These are phyloP conservation scores for Parietichytrium sp. DNA, from an alignment of 108 stramenopile species.

Conservation along the genomic window DNA sequence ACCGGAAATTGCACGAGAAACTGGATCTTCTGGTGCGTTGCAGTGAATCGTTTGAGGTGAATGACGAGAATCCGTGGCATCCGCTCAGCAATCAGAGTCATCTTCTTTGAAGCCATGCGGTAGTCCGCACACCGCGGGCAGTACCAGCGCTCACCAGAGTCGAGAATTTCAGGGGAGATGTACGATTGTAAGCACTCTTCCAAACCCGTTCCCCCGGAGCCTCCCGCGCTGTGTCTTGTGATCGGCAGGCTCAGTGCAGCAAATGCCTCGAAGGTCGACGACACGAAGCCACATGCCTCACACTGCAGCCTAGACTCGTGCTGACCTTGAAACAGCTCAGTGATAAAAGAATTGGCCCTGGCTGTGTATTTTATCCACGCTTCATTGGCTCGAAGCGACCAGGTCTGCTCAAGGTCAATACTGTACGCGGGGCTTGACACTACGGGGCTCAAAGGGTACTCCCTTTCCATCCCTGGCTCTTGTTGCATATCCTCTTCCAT, in stretches of 20 bases:
- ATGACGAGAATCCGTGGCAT: neutral
- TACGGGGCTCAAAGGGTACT: too few species aligned
- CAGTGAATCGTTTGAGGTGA: conserved; percentile 2
- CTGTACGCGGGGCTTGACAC: conserved; percentile 11
- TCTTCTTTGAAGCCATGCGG: neutral
- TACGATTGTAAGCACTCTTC: neutral
- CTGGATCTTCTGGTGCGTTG: neutral
- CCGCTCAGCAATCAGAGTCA: neutral
- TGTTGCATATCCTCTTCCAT: too few species aligned
- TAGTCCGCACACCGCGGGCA: neutral
- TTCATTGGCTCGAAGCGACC: conserved; percentile 41
- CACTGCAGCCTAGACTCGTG: conserved; percentile 79
- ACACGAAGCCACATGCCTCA: conserved; percentile 74
- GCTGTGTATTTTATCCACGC: conserved; percentile 76
- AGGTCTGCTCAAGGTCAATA: neutral
- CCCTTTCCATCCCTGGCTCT: too few species aligned
- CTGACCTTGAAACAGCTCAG: conserved; percentile 81
- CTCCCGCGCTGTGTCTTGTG: conserved; percentile 18
- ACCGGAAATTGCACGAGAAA: neutral
- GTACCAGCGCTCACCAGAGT: neutral
- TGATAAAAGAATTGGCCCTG: conserved; percentile 77
- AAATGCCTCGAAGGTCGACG: conserved; percentile 84
- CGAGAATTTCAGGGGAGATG: neutral
- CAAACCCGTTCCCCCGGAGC: neutral
- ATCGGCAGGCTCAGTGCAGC: conserved; percentile 79